Evolutionary conservation across 2,329 filamentous ascomycete species (phyloP), one percentile per base, ranked within the genome.

Genomic region (Nigrospora osmanthi): DNA sequence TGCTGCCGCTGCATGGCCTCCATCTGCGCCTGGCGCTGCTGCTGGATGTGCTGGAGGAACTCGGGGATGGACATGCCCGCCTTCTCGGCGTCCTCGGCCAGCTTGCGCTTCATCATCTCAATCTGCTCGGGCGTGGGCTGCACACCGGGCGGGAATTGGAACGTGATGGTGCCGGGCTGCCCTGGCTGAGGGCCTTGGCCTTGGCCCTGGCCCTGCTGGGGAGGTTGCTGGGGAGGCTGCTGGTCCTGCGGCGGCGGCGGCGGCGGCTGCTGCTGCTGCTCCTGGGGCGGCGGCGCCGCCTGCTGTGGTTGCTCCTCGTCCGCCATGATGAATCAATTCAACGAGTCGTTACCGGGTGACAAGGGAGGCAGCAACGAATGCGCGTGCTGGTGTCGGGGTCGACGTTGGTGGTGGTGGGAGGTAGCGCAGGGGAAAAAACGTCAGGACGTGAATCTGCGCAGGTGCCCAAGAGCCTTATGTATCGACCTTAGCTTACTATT

Each of bases 121-220:
- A 95, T 87, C 70, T 96, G 89, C 69, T 95, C 85, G 40, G 86
- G 89, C 16, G 83, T 81, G 32, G 88, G 88, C 63, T 67, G 71
- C 44, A 62, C 65, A 33, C 43, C 58, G 50, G 55, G 58, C 43
- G 54, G 58, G 46, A 52, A 57, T 38, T 53, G 55, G 47, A 60
- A 58, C 14, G 62, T 64, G 54, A 67, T 62, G 5, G 35, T 38
- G 7, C 42, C 42, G 16, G 35, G 42, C 11, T 38, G 42, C 7
- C 32, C 28, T 23, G 35, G 42, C 9, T 43, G 41, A 16, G 40
- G 40, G 17, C 33, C 32, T 44, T 43, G 42, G 16, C 30, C 16
- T 14, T 42, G 40, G 32, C 39, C 39, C 23, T 42, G 40, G n/a
- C n/a, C n/a, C 7, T 35, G 40, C 31, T n/a, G 31, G 11, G 35